These are phyloP conservation scores for Mucor sp. DNA, from an alignment of 371 early-diverging fungal genomes.

Conservation along the genomic window DNA sequence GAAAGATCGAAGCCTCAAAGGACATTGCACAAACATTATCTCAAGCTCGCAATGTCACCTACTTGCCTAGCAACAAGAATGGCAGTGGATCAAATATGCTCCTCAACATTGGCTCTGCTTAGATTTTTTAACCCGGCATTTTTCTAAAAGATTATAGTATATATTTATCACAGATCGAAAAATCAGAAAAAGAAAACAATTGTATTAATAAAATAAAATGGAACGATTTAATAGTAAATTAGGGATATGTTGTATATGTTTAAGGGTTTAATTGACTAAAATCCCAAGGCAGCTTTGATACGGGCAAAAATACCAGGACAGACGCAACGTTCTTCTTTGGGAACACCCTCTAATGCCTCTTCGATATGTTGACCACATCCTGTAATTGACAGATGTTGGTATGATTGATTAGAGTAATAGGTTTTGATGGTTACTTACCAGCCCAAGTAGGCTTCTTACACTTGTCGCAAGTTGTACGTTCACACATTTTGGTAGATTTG, in stretches of 20 bases:
- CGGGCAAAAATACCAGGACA: slow-evolving; percentile 22
- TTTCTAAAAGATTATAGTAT: not conserved
- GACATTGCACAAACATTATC: slow-evolving; percentile 93
- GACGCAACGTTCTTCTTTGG: slow-evolving; percentile 16
- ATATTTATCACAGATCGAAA: slow-evolving; percentile 2
- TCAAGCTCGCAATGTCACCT: slow-evolving; percentile 86
- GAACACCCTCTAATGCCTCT: slow-evolving; percentile 13
- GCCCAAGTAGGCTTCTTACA: slow-evolving; percentile 22
- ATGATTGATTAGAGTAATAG: not conserved
- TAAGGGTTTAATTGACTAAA: not conserved
- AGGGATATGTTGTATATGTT: not conserved
- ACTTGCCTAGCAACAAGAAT: slow-evolving; percentile 72
- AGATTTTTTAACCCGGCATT: not conserved
- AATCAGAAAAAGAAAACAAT: slow-evolving; percentile 6
- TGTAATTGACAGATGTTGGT: not conserved
- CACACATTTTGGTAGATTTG: slow-evolving; percentile 9
- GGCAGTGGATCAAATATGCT: slow-evolving; percentile 18
- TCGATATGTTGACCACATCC: slow-evolving; percentile 24
- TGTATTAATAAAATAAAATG: slow-evolving; percentile 9
- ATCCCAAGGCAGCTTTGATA: slow-evolving; percentile 9
- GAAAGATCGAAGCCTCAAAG: slow-evolving; percentile 97
- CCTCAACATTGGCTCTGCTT: slow-evolving; percentile 17
- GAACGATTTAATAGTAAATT: not conserved
- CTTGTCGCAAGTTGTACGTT: slow-evolving; percentile 13
- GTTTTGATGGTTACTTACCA: not conserved